Conservation (phyloP, 2,329 filamentous ascomycete genomes). For the Penicillium rolfsii region DNA sequence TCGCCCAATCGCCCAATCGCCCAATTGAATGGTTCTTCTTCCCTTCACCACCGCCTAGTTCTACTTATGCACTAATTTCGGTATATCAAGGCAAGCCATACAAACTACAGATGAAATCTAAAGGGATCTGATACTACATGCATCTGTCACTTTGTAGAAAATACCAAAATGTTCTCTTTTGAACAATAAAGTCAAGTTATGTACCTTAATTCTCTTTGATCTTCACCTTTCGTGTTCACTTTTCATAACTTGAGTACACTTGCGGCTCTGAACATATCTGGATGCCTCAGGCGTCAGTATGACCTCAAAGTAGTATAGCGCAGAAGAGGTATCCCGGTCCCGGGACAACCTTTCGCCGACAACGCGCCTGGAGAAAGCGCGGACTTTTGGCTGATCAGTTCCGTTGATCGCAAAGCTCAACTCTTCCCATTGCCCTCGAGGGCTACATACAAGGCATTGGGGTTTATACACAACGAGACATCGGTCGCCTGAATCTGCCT, state of each 20-base stretch:
- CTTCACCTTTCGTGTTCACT: neutral
- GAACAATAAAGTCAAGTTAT: too few species aligned
- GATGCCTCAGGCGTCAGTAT: constrained; percentile 8
- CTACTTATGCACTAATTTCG: neutral
- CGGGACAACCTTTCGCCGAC: constrained; percentile 22
- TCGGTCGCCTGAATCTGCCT: constrained; percentile 12
- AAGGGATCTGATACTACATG: too few species aligned
- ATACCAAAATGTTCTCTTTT: too few species aligned
- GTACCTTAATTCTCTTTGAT: too few species aligned
- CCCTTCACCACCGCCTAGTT: too few species aligned
- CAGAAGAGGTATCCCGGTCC: neutral
- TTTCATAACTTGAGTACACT: neutral
- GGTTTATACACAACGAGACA: constrained; percentile 11
- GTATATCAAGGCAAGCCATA: neutral
- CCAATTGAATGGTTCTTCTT: neutral
- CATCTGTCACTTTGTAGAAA: too few species aligned
- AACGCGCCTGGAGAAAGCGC: constrained; percentile 32
- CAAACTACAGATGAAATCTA: neutral
- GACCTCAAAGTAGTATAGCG: constrained; percentile 3
- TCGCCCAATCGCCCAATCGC: neutral
- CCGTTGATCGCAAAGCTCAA: constrained; percentile 29
- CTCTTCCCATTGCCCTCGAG: constrained; percentile 23
- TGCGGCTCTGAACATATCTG: neutral
- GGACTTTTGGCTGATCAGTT: constrained; percentile 34
- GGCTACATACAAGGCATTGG: constrained; percentile 28